A percentile compares a stretch with the other conserved stretches of the same genome.
These are phyloP conservation scores for Colletotrichum abscissum DNA, from an alignment of 2,329 filamentous ascomycete genomes.

Conservation along the genomic window DNA sequence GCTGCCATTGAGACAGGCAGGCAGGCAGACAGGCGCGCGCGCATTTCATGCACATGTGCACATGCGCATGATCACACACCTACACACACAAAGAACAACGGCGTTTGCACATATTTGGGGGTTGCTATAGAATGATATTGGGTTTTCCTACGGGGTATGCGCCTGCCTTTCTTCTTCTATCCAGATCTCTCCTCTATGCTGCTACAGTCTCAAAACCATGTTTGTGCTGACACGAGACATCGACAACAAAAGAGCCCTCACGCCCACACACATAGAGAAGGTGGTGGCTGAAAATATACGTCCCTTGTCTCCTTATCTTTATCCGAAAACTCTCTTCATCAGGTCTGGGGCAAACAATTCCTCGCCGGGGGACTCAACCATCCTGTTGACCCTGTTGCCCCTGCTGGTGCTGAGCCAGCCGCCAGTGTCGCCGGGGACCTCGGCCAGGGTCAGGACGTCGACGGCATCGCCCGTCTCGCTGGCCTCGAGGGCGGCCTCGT, in stretches of 20 bases:
- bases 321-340: constrained; percentile 73
- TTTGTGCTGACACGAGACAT: constrained; percentile 20
- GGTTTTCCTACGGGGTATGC: constrained; percentile 36
- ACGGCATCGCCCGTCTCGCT: constrained; percentile 45
- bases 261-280: neutral
- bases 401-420: constrained; percentile 79
- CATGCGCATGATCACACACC: neutral
- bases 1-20: neutral
- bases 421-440: constrained; percentile 76
- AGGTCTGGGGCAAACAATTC: constrained; percentile 74
- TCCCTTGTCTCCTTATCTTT: constrained; percentile 34
- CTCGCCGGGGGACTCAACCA: constrained; percentile 76
- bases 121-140: constrained; percentile 38
- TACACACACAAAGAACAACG: constrained; percentile 27
- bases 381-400: constrained; percentile 85
- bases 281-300: neutral
- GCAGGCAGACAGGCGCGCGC: neutral
- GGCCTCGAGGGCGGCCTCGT: constrained; percentile 50
- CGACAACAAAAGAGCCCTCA: constrained; percentile 50
- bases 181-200: neutral
- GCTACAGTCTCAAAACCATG: constrained; percentile 3
- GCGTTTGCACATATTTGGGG: constrained; percentile 31
- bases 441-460: constrained; percentile 52
- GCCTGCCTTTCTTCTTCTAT: constrained; percentile 31
- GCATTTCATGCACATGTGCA: neutral